Evolutionary conservation across 176 grass and related monocot genomes (phyloP).

Genomic region (Puccinellia tenuiflora): DNA sequence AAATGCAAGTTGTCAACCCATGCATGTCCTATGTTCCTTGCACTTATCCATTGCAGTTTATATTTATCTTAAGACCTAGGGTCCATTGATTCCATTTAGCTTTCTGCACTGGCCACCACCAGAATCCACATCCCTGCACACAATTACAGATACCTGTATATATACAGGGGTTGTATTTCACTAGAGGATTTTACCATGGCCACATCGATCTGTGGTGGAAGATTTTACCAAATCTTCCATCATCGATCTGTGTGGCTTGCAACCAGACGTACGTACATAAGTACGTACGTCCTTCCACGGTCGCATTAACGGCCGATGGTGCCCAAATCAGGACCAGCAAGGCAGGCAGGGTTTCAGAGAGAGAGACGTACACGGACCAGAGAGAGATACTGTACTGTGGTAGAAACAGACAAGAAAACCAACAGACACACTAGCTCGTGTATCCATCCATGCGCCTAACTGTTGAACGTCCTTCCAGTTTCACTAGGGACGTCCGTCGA

Average conservation of each 20-base stretch:
- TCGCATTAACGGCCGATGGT: background rate
- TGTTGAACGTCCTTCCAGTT: background rate
- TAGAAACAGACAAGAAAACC: background rate
- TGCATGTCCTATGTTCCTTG: background rate
- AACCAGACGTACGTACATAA: background rate
- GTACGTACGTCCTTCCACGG: background rate
- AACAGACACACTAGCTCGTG: background rate
- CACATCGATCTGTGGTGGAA: no score
- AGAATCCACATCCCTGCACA: no score
- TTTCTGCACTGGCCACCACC: background rate
- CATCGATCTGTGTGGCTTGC: background rate
- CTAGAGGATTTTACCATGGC: background rate
- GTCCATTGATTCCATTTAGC: background rate
- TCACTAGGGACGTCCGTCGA: background rate
- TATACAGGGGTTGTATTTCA: no score
- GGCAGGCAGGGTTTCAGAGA: background rate
- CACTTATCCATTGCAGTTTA: background rate
- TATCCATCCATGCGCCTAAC: background rate
- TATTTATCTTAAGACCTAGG: background rate
- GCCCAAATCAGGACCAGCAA: conserved; percentile 27
- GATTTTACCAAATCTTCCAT: background rate
- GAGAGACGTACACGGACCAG: background rate
- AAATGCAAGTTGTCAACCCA: background rate
- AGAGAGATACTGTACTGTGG: background rate
- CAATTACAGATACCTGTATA: no score